Evolutionary conservation across 2,329 filamentous ascomycete species (phyloP).

Genomic region (Aaosphaeria arxii): DNA sequence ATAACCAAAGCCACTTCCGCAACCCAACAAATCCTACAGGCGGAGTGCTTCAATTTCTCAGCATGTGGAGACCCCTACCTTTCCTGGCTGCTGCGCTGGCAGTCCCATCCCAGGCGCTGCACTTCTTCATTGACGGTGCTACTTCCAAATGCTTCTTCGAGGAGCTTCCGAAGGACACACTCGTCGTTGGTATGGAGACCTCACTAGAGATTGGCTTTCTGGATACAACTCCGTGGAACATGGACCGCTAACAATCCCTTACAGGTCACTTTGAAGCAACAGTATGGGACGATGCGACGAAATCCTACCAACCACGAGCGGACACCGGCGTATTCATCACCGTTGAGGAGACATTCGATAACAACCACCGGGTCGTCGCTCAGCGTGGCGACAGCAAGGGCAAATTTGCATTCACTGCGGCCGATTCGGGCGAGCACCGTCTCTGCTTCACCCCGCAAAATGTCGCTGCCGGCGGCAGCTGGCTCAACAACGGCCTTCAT

Average conservation of each 20-base stretch:
- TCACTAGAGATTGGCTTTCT: not conserved
- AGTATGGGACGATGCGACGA: constrained; percentile 71
- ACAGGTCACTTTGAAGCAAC: constrained; percentile 80
- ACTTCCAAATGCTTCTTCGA: constrained; percentile 96
- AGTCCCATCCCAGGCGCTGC: constrained; percentile 73
- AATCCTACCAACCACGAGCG: constrained; percentile 68
- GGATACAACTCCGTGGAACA: not conserved
- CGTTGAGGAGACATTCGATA: constrained; percentile 96
- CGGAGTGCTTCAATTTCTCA: constrained; percentile 15
- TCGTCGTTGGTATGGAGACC: constrained; percentile 71
- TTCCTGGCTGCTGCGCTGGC: constrained; percentile 62
- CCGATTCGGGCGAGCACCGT: constrained; percentile 91
- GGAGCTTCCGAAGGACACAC: constrained; percentile 93
- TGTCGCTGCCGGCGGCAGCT: constrained; percentile 69
- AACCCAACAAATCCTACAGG: constrained; percentile 10
- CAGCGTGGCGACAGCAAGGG: constrained; percentile 74
- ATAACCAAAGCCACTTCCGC: constrained; percentile 8
- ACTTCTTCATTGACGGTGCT: constrained; percentile 91
- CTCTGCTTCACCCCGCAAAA: constrained; percentile 90
- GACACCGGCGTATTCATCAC: constrained; percentile 84
- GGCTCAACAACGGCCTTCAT: constrained; percentile 61
- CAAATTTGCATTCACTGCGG: constrained; percentile 92
- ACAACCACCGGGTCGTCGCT: constrained; percentile 92
- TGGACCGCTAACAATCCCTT: not conserved
- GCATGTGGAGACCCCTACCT: constrained; percentile 48